These are phyloP conservation scores for Trematosphaeria pertusa DNA, from an alignment of 2,329 filamentous ascomycete genomes.

Conservation along the genomic window DNA sequence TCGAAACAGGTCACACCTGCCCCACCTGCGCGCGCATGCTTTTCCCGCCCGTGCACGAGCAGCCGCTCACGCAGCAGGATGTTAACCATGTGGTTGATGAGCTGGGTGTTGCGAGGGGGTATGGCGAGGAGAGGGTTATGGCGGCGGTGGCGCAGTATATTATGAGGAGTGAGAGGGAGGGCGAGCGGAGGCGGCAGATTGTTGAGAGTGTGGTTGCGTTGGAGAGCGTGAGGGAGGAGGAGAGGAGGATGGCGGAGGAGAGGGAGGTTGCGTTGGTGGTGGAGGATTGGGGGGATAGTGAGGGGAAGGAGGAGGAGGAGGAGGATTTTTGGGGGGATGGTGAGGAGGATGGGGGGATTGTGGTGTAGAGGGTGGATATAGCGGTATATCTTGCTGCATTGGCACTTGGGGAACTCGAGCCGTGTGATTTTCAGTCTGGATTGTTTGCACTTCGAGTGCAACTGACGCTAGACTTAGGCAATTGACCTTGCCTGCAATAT, in stretches of 20 bases:
- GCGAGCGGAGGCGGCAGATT: slow-evolving; percentile 1
- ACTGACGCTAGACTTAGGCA: too few species aligned
- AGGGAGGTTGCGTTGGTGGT: slow-evolving; percentile 4
- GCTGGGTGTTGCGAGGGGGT: slow-evolving; percentile 6
- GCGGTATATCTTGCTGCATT: too few species aligned
- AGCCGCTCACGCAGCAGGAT: slow-evolving; percentile 17
- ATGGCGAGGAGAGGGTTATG: slow-evolving; percentile 4
- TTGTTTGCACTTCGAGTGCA: too few species aligned
- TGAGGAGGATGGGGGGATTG: too few species aligned
- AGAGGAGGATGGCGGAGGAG: slow-evolving; percentile 1
- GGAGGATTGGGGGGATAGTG: slow-evolving; percentile 16
- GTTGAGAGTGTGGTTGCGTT: slow-evolving; percentile 12
- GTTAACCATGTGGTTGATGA: slow-evolving; percentile 1
- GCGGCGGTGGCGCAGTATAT: slow-evolving; percentile 13
- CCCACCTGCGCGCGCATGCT: slow-evolving; percentile 26
- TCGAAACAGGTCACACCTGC: slow-evolving; percentile 25
- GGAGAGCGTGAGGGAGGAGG: slow-evolving; percentile 1
- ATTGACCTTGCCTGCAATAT: too few species aligned
- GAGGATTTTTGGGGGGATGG: too few species aligned
- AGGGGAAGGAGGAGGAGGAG: slow-evolving; percentile 10
- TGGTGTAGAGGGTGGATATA: too few species aligned
- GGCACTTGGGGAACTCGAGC: too few species aligned
- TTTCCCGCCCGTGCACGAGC: slow-evolving; percentile 13
- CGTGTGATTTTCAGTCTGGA: too few species aligned
- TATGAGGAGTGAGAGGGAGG: slow-evolving; percentile 7